These are phyloP conservation scores for Cryptosporidium bovis DNA, from an alignment of 169 alveolate species.

Conservation along the genomic window DNA sequence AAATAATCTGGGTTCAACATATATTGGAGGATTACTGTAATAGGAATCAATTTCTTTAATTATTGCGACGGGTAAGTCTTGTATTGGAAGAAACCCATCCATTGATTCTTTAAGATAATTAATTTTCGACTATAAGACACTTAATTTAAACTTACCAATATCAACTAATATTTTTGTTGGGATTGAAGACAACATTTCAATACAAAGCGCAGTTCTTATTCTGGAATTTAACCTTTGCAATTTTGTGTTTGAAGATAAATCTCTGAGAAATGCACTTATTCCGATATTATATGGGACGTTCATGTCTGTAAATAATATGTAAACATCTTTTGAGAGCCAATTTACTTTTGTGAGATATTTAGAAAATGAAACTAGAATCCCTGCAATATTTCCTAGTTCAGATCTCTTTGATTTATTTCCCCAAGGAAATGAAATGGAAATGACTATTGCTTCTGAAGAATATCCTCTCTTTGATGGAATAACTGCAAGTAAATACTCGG, in stretches of 20 bases:
- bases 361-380: constrained; percentile 31
- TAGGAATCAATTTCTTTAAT: constrained; percentile 43
- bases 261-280: constrained; percentile 34
- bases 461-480: constrained; percentile 64
- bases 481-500: constrained; percentile 41
- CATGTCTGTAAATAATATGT: constrained; percentile 40
- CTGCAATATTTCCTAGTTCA: constrained; percentile 42
- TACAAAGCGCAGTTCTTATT: constrained; percentile 50
- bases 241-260: constrained; percentile 7
- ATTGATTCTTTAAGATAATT: constrained; percentile 25
- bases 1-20: constrained; percentile 19
- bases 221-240: constrained; percentile 9
- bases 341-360: constrained; percentile 18
- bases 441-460: constrained; percentile 28
- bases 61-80: constrained; percentile 43
- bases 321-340: constrained; percentile 55
- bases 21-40: constrained; percentile 30
- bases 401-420: background rate
- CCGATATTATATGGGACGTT: constrained; percentile 41
- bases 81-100: constrained; percentile 57
- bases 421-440: constrained; percentile 63
- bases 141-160: constrained; percentile 39
- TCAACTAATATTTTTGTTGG: constrained; percentile 58
- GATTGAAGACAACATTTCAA: constrained; percentile 29
- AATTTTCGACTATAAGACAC: background rate